Conservation (phyloP, 176 grass and related monocot genomes). For the Zea luxurians region DNA sequence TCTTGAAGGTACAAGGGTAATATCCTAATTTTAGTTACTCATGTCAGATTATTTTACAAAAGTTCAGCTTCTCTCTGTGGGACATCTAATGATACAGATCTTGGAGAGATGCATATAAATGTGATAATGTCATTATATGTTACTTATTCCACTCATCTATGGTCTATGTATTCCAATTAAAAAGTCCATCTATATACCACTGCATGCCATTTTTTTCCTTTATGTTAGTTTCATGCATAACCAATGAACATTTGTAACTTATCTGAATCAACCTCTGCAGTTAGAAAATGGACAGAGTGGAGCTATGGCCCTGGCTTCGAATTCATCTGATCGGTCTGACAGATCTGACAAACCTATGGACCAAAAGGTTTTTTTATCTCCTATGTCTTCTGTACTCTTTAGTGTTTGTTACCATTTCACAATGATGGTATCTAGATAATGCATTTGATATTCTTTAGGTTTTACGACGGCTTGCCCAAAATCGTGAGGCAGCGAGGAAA, state of each 20-base stretch:
- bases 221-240: conserved; percentile 20
- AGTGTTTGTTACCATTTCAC: neutral
- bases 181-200: conserved; percentile 1
- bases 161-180: neutral
- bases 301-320: conserved; percentile 43
- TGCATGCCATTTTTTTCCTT: conserved; percentile 20
- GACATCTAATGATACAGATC: neutral
- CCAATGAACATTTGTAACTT: conserved; percentile 1
- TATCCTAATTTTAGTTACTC: conserved; percentile 8
- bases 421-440: conserved; percentile 17
- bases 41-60: neutral
- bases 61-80: neutral
- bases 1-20: neutral
- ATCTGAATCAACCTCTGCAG: conserved; percentile 41
- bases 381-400: neutral
- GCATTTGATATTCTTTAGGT: conserved; percentile 48
- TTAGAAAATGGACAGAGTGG: conserved; percentile 55
- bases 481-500: conserved; percentile 77
- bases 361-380: conserved; percentile 56
- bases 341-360: conserved; percentile 61
- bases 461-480: conserved; percentile 71
- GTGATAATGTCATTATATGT: conserved; percentile 10
- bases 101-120: conserved; percentile 11
- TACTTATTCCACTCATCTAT: conserved; percentile 15
- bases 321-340: conserved; percentile 73